These are phyloP conservation scores for Tuber melanosporum DNA, from an alignment of 495 filamentous ascomycete genomes.

Conservation along the genomic window DNA sequence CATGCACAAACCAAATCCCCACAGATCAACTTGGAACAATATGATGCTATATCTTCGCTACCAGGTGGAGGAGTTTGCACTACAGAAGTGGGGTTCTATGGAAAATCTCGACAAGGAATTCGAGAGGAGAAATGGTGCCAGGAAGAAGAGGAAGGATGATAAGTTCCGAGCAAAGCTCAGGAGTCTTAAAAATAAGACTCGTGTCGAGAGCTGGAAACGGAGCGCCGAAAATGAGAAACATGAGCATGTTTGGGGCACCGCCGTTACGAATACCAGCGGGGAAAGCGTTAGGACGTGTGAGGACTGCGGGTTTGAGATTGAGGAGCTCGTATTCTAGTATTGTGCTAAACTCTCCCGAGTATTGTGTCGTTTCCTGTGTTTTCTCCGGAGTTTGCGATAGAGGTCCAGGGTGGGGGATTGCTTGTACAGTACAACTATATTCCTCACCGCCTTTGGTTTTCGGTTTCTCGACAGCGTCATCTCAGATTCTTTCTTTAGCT, in stretches of 20 bases:
- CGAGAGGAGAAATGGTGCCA: conserved; percentile 67
- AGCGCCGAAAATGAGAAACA: conserved; percentile 58
- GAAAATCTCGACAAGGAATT: conserved; percentile 88
- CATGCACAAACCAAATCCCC: conserved; percentile 83
- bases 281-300: conserved; percentile 76
- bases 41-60: conserved; percentile 96
- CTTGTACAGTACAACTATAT: neutral
- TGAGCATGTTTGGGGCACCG: conserved; percentile 85
- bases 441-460: neutral
- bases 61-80: conserved; percentile 80
- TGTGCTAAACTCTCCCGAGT: neutral
- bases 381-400: neutral
- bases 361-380: neutral
- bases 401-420: neutral
- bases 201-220: conserved; percentile 75
- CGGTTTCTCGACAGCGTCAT: neutral
- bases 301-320: conserved; percentile 92
- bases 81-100: conserved; percentile 76
- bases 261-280: conserved; percentile 68
- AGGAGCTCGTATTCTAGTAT: conserved; percentile 68
- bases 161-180: conserved; percentile 84
- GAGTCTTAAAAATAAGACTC: conserved; percentile 86
- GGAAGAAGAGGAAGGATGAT: conserved; percentile 79
- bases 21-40: conserved; percentile 91
- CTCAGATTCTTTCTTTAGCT: neutral